Evolutionary conservation across 257 asterid genomes (phyloP), one percentile per base, ranked within the genome.

Genomic region (Mentha longifolia): DNA sequence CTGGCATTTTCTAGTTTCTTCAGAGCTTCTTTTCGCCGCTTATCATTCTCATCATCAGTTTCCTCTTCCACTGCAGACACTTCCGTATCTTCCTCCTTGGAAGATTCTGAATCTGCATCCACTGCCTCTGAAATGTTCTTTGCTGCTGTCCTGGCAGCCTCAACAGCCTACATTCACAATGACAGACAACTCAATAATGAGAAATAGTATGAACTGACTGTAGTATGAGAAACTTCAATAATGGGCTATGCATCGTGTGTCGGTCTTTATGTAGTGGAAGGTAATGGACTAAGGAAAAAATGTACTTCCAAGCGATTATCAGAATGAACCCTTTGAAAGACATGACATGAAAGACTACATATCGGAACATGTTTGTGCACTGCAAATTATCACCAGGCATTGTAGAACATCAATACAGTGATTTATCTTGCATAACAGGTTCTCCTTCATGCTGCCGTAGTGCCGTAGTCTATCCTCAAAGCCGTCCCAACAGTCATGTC

Each of bases 1-100:
- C 99, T 88, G 58, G 97, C 97, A 68, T 89, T 87, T 89, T 89
- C 99, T 51, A 95, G 81, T 58, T 88, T 95, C 58, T 81, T 87
- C 77, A 95, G 78, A 67, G 98, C 89, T 67, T 68, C 82, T 83
- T 88, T 89, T 41, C 94, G 86, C 33, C 77, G 82, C 82, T 83
- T 78, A 15, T 87, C 95, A 77, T 75, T 71, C 78, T 92, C 97
- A 61, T 88, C 92, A 30, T 85, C 93, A 74, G 83, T 92, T 80
- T 83, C 88, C 77, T 72, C 88, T 80, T 81, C 93, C 56, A 62
- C 85, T 17, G 82, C 78, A 61, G 90, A 70, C 65, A 70, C 78
- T 67, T 81, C 84, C 31, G 69, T 70, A 47, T 73, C 82, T n/a
- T 71, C 87, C 61, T 81, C 92, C 74, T 86, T 70, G 51, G 89